Conservation (phyloP, 2,329 filamentous ascomycete species). For the Rutstroemia sydowiana region DNA sequence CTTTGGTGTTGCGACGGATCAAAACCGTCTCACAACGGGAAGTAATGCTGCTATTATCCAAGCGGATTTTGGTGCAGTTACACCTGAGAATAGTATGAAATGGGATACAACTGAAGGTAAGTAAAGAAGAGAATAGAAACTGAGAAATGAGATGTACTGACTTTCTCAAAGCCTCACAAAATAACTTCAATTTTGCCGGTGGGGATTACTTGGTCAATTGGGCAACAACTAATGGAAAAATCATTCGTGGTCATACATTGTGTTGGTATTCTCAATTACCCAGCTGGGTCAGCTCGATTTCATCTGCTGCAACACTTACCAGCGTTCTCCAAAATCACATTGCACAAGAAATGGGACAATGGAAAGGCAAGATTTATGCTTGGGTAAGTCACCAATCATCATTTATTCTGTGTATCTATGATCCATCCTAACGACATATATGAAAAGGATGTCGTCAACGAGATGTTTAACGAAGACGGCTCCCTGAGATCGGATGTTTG, state of each 20-base stretch:
- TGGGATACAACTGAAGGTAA: constrained; percentile 49
- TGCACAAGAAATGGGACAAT: constrained; percentile 47
- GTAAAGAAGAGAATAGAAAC: not conserved
- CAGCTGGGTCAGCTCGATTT: constrained; percentile 51
- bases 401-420: not conserved
- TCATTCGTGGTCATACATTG: constrained; percentile 59
- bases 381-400: constrained; percentile 32
- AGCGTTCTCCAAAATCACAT: constrained; percentile 53
- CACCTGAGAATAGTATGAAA: constrained; percentile 64
- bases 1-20: constrained; percentile 51
- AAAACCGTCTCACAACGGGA: constrained; percentile 40
- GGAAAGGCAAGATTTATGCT: constrained; percentile 55
- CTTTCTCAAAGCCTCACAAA: constrained; percentile 28
- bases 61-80: constrained; percentile 56
- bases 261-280: constrained; percentile 57
- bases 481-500: constrained; percentile 41
- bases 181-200: constrained; percentile 47
- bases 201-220: constrained; percentile 55
- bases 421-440: too few species aligned
- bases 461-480: constrained; percentile 46
- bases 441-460: constrained; percentile 49
- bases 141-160: not conserved
- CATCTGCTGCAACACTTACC: constrained; percentile 40
- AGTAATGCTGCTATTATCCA: constrained; percentile 48
- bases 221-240: constrained; percentile 47